Evolutionary conservation across 441 rosid species (phyloP).

Genomic region (Sinapis alba): DNA sequence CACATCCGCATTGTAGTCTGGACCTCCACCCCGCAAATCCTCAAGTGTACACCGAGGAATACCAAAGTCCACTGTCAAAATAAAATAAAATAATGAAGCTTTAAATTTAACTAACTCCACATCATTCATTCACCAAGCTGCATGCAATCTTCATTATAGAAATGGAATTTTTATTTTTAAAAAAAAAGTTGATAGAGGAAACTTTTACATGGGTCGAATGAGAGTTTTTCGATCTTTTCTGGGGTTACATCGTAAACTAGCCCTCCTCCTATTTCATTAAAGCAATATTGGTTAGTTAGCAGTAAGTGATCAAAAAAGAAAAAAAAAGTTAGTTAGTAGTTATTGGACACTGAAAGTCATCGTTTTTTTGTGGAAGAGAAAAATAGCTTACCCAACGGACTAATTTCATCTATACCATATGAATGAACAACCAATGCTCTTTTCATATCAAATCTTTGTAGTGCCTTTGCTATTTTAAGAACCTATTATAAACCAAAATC

Average conservation of each 20-base stretch:
- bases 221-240: constrained; percentile 65
- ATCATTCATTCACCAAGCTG: not conserved
- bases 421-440: constrained; percentile 96
- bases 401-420: constrained; percentile 95
- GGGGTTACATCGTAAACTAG: constrained; percentile 66
- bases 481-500: constrained; percentile 49
- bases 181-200: not conserved
- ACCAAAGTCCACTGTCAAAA: constrained; percentile 80
- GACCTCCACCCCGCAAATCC: constrained; percentile 79
- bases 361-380: constrained; percentile 8
- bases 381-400: constrained; percentile 70
- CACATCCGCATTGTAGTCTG: constrained; percentile 71
- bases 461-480: constrained; percentile 82
- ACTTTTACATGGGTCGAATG: constrained; percentile 87
- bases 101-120: not conserved
- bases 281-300: constrained; percentile 18
- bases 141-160: not conserved
- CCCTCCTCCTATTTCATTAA: constrained; percentile 64
- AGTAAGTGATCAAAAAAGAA: no score
- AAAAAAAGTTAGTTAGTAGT: no score
- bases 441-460: constrained; percentile 86
- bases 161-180: not conserved
- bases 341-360: not conserved
- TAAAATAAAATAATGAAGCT: constrained; percentile 30
- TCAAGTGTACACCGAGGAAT: constrained; percentile 86